Base-by-base conservation (phyloP, 2,329 filamentous ascomycete species). In the Laburnicola sp. region DNA sequence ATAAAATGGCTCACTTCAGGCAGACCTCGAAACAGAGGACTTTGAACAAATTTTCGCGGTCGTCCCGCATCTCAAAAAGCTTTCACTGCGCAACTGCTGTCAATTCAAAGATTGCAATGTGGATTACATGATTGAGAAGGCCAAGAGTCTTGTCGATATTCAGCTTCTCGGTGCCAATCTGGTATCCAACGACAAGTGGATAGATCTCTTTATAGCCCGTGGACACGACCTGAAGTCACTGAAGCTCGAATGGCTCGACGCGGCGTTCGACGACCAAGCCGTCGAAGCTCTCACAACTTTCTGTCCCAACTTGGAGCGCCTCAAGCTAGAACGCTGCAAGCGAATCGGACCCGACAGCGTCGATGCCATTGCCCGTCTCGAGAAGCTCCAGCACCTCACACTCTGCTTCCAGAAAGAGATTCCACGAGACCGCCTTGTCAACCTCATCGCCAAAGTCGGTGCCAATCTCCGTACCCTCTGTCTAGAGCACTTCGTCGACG, bases 31-130 rank as follows among this genome's bases (percentile, higher is more conserved):
- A 42, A 82, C 83, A 2, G 83, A 91, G 58, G 91, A 97, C 64
- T 91, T 88, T 58, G 82, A 89, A 41, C 83, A 86, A 57, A 89
- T 96, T 35, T 91, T 97, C 56, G 87, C 91, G 45, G 80, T 85
- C 2, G 86, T 88, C 50, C 85, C 89, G 0, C 79, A 79, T 4
- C 76, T 96, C 47, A 84, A 84, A 62, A 81, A 81, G 37, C 79
- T 97, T 50, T 88, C 91, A 58, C 76, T 96, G 8, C 85, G 88
- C 42, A 93, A 92, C 64, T 90, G 87, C n/a, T 89, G 94, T 43
- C 92, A 96, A 66, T 87, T 97, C 78, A 96, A 96, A 72, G 88
- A 97, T 64, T 79, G 80, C 34, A 88, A 91, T 36, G 81, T 97
- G 72, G 83, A 90, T 45, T 96, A 93, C 69, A 82, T 97, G 64